Evolutionary conservation across 177 flowering plant species (phyloP).

Genomic region (Tripterygium wilfordii): DNA sequence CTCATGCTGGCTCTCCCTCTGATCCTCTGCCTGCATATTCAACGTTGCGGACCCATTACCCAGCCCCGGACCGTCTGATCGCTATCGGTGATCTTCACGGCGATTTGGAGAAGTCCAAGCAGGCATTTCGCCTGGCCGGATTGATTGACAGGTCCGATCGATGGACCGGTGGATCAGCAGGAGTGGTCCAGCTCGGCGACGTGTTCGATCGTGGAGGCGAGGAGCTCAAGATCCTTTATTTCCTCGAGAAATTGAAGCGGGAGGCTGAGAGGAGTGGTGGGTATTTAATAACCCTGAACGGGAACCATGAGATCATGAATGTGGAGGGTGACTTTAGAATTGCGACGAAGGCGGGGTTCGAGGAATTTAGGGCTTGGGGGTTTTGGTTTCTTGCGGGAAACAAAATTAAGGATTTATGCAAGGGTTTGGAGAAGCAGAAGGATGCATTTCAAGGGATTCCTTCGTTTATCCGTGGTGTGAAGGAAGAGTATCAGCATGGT

Average conservation of each 20-base stretch:
- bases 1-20: not conserved
- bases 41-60: slow-evolving; percentile 39
- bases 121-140: slow-evolving; percentile 60
- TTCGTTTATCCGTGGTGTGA: slow-evolving; percentile 29
- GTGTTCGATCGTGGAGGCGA: slow-evolving; percentile 90
- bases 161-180: slow-evolving; percentile 71
- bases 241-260: slow-evolving; percentile 65
- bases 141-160: slow-evolving; percentile 46
- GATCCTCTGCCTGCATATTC: too few species aligned
- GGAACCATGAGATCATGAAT: slow-evolving; percentile 96
- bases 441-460: slow-evolving; percentile 63
- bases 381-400: slow-evolving; percentile 65
- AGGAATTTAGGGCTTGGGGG: slow-evolving; percentile 40
- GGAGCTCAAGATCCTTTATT: slow-evolving; percentile 74
- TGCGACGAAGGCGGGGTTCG: slow-evolving; percentile 38
- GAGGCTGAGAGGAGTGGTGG: slow-evolving; percentile 70
- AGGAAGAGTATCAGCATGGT: slow-evolving; percentile 35
- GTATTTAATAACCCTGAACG: slow-evolving; percentile 63
- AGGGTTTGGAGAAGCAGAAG: slow-evolving; percentile 26
- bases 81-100: slow-evolving; percentile 97
- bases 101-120: slow-evolving; percentile 62
- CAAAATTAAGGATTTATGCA: slow-evolving; percentile 62
- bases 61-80: slow-evolving; percentile 62
- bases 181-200: slow-evolving; percentile 89
- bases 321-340: slow-evolving; percentile 72